Evolutionary conservation across 108 stramenopile species (phyloP), one percentile per base, ranked within the genome.

Genomic region (Stephanodiscus minutulus): DNA sequence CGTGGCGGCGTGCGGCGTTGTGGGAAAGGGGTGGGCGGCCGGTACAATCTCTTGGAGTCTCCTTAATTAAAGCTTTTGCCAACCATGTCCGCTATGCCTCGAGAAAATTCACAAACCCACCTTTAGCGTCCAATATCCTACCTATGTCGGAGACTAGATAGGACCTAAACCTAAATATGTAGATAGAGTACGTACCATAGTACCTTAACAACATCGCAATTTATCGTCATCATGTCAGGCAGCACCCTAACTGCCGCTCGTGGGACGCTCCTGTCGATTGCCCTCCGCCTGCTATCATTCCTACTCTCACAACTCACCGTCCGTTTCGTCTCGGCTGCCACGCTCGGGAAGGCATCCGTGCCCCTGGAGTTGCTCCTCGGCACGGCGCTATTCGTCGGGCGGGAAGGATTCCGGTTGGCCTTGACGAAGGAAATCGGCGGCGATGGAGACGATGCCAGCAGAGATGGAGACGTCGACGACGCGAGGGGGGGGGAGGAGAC

Each of bases 391-490:
- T 97, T 95, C 76, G 65, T 97, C 12, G 89, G 91, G 62, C 76
- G 96, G 10, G 96, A 97, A 75, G 93, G 92, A 17, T 93, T 94
- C 78, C 93, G 96, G 13, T 66, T 97, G 54, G 90, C 84, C 2
- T 76, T 91, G 44, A 88, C 86, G 17, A 81, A 81, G 41, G 87
- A 84, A 28, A 43, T 76, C 15, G 47, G 53, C 54, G 78, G 31
- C 12, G 61, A 60, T 3, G 49, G 18, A 37, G 57, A 60, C 20
- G 50, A 67, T 53, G 36, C 17, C 47, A 27, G 8, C 4, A 15
- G 37, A 17, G 39, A 22, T 15, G 66, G 56, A 0, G 21, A 20
- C 75, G 68, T 78, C 58, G n/a, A 73, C 65, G 70, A 50, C 57
- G 63, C 81, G 68, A 15, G 54, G 83, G 33, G 61, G 70, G 13